A percentile compares a stretch with the other conserved stretches of the same genome.
These are phyloP conservation scores for Lasiosphaeria ovina DNA, from an alignment of 495 filamentous ascomycete species.

Conservation along the genomic window DNA sequence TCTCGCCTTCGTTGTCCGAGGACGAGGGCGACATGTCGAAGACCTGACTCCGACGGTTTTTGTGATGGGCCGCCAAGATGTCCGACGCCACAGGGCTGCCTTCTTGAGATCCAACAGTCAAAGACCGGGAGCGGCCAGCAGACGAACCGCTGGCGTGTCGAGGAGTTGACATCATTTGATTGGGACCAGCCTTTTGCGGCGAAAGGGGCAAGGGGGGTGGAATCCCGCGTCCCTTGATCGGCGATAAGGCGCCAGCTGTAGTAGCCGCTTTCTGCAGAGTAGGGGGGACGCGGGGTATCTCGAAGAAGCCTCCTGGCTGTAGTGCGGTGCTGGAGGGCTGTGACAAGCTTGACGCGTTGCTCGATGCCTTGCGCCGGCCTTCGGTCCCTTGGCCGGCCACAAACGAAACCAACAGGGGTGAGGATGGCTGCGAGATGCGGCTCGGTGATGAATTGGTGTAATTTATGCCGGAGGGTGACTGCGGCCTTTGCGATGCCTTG, in stretches of 20 bases:
- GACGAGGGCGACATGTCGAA: slow-evolving; percentile 97
- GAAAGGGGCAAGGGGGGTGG: slow-evolving; percentile 49
- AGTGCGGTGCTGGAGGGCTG: slow-evolving; percentile 71
- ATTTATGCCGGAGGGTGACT: slow-evolving; percentile 76
- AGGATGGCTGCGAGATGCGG: slow-evolving; percentile 87
- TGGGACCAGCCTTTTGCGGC: slow-evolving; percentile 42
- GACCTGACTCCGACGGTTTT: slow-evolving; percentile 90
- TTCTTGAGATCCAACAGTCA: slow-evolving; percentile 94
- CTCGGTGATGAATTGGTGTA: slow-evolving; percentile 84
- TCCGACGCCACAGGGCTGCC: slow-evolving; percentile 69
- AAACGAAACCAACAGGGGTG: slow-evolving; percentile 89
- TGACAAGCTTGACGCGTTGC: slow-evolving; percentile 78
- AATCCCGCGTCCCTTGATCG: slow-evolving; percentile 69
- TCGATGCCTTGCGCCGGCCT: slow-evolving; percentile 66
- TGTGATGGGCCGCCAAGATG: slow-evolving; percentile 65
- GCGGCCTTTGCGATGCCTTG: slow-evolving; percentile 71
- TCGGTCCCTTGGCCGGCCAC: slow-evolving; percentile 62
- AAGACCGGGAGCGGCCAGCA: slow-evolving; percentile 68
- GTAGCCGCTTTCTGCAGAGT: slow-evolving; percentile 58
- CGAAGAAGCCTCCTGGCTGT: slow-evolving; percentile 73
- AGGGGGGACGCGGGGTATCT: slow-evolving; percentile 60
- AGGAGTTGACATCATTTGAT: slow-evolving; percentile 41
- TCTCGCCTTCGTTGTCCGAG: slow-evolving; percentile 92
- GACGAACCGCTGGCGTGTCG: slow-evolving; percentile 46
- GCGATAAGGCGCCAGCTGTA: slow-evolving; percentile 66